Evolutionary conservation across 208 protist genomes (phyloP), one percentile per base, ranked within the genome.

Genomic region (Wallacemonas sp.): DNA sequence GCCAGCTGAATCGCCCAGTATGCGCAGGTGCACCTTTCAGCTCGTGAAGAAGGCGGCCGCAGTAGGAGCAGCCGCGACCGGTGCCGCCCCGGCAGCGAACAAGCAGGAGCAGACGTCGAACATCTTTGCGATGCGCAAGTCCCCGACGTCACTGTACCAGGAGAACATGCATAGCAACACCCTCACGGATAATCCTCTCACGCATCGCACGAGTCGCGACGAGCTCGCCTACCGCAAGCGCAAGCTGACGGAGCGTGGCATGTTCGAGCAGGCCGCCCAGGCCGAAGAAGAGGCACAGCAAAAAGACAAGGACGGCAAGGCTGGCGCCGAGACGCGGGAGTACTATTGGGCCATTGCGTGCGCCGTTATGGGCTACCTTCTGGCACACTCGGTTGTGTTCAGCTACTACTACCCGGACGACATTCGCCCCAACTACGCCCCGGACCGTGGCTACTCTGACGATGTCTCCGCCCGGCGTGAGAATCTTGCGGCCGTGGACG

Each of bases 81-180:
- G 16, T n/a, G 29, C 49, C n/a, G 54, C 70, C 29, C 34, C 60
- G 21, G 38, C 46, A 9, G 57, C 52, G 38, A 61, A 71, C 1
- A 68, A 76, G 9, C 48, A 67, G 41, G 34, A 49, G 34, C 63
- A 70, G 32, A 85, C 80, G 14, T 61, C 65, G 41, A 56, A 78
- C 24, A 76, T 95, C 16, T 95, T 95, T 57, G 47, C 75, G 52
- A 83, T 95, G 63, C 89, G 89, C 23, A 77, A 85, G 54, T 65
- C 84, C 0, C 89, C 89, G 24, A 87, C 74, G 14, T 90, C 82
- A 29, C 74, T 95, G 36, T 90, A 90, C 57, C 83, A 88, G 33
- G 77, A 83, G n/a, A 61, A 55, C 17, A 95, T 95, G 89, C 87
- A 95, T 76, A 93, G 86, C 80, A 95, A 92, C 79, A 92, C 86